Base-by-base conservation (phyloP, 441 rosid species). In the Jatropha multifida region DNA sequence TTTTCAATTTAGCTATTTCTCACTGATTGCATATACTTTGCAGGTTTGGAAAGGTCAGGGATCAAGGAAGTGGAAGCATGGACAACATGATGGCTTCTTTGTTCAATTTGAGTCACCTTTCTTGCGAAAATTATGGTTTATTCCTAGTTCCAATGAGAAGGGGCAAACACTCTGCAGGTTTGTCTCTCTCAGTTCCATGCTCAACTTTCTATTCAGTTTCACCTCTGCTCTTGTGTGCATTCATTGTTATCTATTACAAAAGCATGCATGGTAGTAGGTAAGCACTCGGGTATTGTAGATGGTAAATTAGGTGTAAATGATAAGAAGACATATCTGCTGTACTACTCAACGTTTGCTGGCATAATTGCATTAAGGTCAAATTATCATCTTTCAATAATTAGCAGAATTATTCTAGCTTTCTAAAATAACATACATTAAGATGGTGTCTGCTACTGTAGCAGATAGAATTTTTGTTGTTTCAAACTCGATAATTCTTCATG, bases 1-100 rank as follows among this genome's bases (percentile, higher is more conserved):
- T 59, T n/a, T 52, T 62, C 78, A 14, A 49, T 23, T 23, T 23
- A 23, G 23, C 44, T 14, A 61, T 51, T 4, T 80, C 71, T 40
- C 40, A 58, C 41, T 66, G 55, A 52, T 80, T 51, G 32, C 63
- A 64, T 72, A 65, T 69, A 61, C 65, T 48, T 81, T 76, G 68
- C 81, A 95, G 99, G 98, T 95, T 58, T 95, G 99, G 99, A 93
- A 90, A 90, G 99, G 99, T 78, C 94, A 89, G 86, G 99, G 99
- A 70, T 90, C 96, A 66, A 92, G 99, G 86, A 95, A 92, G 85
- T 95, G 99, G 99, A 95, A 79, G 79, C 94, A 90, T 32, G 97
- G 98, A 68, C 94, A 84, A 74, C 88, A 85, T 65, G 98, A 95
- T 81, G 98, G 99, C 69, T 92, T 95, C 83, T 94, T 93, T 82